Conservation (phyloP, 2,329 filamentous ascomycete genomes). For the Alternaria conjuncta region DNA sequence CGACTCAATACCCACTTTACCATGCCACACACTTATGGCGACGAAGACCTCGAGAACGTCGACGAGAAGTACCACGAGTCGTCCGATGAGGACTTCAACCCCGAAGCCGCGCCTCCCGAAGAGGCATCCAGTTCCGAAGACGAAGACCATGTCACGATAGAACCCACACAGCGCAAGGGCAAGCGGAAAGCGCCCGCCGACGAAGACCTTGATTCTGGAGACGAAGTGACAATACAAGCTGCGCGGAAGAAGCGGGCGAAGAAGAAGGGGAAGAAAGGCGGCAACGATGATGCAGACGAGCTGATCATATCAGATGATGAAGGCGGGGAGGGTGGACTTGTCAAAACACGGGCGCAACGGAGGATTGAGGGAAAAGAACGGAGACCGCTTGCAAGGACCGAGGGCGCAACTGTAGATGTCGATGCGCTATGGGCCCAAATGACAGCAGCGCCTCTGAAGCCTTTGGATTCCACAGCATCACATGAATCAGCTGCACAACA, state of each 20-base stretch:
- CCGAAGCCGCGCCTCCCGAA: slow-evolving; percentile 62
- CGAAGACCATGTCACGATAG: slow-evolving; percentile 37
- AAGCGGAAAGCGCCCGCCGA: slow-evolving; percentile 44
- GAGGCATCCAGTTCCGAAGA: slow-evolving; percentile 60
- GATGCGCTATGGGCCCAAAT: slow-evolving; percentile 74
- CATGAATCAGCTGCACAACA: slow-evolving; percentile 13
- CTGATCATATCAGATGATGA: slow-evolving; percentile 47
- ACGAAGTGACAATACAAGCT: slow-evolving; percentile 71
- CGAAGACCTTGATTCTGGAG: slow-evolving; percentile 63
- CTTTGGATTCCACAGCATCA: slow-evolving; percentile 26
- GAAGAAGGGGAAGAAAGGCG: slow-evolving; percentile 42
- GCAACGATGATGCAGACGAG: slow-evolving; percentile 28
- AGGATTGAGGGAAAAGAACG: slow-evolving; percentile 69
- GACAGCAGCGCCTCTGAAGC: slow-evolving; percentile 56
- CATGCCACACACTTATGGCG: slow-evolving; percentile 38
- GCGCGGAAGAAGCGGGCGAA: slow-evolving; percentile 60
- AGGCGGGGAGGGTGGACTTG: slow-evolving; percentile 63
- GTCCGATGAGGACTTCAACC: slow-evolving; percentile 77
- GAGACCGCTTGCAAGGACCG: slow-evolving; percentile 59
- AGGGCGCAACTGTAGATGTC: slow-evolving; percentile 72
- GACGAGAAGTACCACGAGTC: slow-evolving; percentile 64
- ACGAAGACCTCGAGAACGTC: slow-evolving; percentile 36
- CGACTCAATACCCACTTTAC: slow-evolving; percentile 4
- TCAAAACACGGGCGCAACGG: slow-evolving; percentile 76
- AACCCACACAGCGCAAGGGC: slow-evolving; percentile 28